These are phyloP conservation scores for Aspergillus sp. DNA, from an alignment of 2,329 filamentous ascomycete genomes.

Conservation along the genomic window DNA sequence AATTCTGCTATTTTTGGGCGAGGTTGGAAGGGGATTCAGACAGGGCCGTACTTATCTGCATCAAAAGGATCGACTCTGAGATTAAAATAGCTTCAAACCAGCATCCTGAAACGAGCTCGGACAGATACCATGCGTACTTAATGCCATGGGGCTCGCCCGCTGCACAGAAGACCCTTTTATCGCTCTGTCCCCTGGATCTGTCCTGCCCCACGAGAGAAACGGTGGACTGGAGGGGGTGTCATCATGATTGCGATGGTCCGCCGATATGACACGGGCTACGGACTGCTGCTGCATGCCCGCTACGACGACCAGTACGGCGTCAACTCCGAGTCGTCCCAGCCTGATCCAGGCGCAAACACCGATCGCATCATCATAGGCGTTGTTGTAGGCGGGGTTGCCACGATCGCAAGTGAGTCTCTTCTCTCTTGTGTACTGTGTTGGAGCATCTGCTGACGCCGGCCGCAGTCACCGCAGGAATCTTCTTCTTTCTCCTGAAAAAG, in stretches of 20 bases:
- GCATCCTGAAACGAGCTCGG: constrained; percentile 5
- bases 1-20: constrained; percentile 5
- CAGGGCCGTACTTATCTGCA: neutral
- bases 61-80: constrained; percentile 2
- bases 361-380: constrained; percentile 27
- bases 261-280: neutral
- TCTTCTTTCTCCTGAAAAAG: constrained; percentile 25
- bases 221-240: neutral
- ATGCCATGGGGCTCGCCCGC: neutral
- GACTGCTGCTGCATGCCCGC: neutral
- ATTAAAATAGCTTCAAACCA: constrained; percentile 15
- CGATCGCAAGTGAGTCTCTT: constrained; percentile 23
- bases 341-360: neutral
- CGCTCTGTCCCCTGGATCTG: too few species aligned
- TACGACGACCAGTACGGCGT: neutral
- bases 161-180: neutral
- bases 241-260: neutral
- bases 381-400: constrained; percentile 26
- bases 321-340: neutral
- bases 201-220: neutral
- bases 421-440: neutral
- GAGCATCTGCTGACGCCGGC: neutral
- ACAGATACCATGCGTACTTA: neutral
- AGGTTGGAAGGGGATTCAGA: neutral
- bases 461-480: constrained; percentile 24